Evolutionary conservation across 495 filamentous ascomycete genomes (phyloP), one percentile per base, ranked within the genome.

Genomic region (Neurospora pannonica): DNA sequence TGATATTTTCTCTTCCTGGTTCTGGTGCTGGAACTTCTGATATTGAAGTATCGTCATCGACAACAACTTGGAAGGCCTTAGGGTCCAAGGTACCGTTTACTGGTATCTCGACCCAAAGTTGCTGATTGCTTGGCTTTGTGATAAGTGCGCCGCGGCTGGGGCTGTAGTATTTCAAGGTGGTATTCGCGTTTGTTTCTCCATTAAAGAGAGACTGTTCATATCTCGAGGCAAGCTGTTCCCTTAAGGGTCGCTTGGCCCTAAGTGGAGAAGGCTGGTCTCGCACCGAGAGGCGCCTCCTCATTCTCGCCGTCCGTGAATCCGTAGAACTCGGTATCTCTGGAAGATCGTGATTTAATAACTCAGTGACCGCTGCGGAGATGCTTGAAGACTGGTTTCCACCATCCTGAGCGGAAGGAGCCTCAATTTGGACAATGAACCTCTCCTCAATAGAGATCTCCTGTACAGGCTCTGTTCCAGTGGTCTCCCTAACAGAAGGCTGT

Each of bases 71-170:
- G 6, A 67, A 67, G 54, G 24, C 15, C 54, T 34, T 17, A 36
- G 54, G 54, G 15, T 31, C 54, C 28, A 67, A 36, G 24, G 7
- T 36, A 19, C 54, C 28, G 19, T 67, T 7, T 17, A 19, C 54
- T 17, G 54, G 54, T 67, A 81, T 77, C 21, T 81, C 80, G 36
- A 81, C 80, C 13, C 69, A 70, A n/a, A 81, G 48, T 9, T 28
- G 74, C 39, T 81, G 80, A 42, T 77, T 77, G 24, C 21, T 71
- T 31, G 80, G 78, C 42, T 81, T 81, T 13, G 28, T 71, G 19
- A 70, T 24, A 17, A 74, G n/a, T 38, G 38, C 77, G 4, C 21
- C 21, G 17, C 28, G 15, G 54, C 54, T 67, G 15, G 54, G 28
- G 15, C 54, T 31, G 54, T 67, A 34, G 6, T 67, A 67, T 67